phyloP scores from a whole-genome alignment of 2,329 filamentous ascomycete genomes.

The Chrysoporthe austroafricana region DNA sequence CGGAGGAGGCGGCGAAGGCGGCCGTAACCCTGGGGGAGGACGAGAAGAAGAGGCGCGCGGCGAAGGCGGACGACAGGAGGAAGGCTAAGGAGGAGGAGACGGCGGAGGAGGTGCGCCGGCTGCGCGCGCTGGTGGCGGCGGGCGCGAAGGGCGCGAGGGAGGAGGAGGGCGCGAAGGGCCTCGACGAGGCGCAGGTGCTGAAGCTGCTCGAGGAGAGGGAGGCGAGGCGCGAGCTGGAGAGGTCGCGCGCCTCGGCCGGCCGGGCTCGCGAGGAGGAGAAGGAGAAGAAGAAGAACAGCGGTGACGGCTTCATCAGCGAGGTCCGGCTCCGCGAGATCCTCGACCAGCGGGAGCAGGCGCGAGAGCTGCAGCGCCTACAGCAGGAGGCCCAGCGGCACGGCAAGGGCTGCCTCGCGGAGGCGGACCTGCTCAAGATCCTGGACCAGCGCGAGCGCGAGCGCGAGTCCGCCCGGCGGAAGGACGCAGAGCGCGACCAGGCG shows the following conservation, averaged over 20 bases:
- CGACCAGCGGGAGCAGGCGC: conserved; percentile 6
- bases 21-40: conserved; percentile 6
- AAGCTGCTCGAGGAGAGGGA: conserved; percentile 16
- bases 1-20: conserved; percentile 7
- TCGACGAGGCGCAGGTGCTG: conserved; percentile 3
- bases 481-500: background rate
- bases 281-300: background rate
- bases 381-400: background rate
- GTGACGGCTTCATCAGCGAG: conserved; percentile 5
- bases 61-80: conserved; percentile 10
- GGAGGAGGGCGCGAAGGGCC: background rate
- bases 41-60: conserved; percentile 4
- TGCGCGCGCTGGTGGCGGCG: conserved; percentile 11
- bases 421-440: conserved; percentile 1
- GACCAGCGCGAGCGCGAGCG: conserved; percentile 10
- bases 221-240: conserved; percentile 2
- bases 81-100: conserved; percentile 1
- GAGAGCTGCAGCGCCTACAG: conserved; percentile 1
- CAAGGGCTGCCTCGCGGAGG: background rate
- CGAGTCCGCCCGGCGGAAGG: conserved; percentile 12
- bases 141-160: conserved; percentile 4
- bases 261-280: background rate
- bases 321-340: background rate
- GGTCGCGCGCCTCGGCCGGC: background rate
- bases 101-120: conserved; percentile 11